Evolutionary conservation across 2,329 filamentous ascomycete genomes (phyloP).

Genomic region (Trichoderma sp.): DNA sequence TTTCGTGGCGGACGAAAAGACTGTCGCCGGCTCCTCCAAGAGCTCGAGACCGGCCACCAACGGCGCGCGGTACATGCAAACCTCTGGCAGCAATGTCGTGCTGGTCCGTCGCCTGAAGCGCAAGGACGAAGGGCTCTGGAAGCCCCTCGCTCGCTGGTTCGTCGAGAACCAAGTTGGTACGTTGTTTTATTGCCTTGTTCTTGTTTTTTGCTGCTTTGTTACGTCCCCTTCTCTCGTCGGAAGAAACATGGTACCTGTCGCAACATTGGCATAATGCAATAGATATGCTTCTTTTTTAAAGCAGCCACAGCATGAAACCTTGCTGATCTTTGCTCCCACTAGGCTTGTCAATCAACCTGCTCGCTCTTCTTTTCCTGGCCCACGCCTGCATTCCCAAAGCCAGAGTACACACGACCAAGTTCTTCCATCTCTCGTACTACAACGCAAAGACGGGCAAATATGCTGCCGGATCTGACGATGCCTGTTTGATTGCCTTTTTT

Average conservation of each 20-base stretch:
- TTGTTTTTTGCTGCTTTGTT: not conserved
- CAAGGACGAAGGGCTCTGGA: slow-evolving; percentile 61
- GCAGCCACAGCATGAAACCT: slow-evolving; percentile 7
- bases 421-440: slow-evolving; percentile 83
- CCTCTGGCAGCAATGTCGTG: slow-evolving; percentile 48
- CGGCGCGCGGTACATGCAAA: slow-evolving; percentile 57
- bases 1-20: slow-evolving; percentile 19
- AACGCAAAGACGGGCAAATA: slow-evolving; percentile 68
- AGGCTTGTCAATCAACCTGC: slow-evolving; percentile 80
- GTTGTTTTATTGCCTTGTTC: slow-evolving; percentile 29
- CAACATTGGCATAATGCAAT: not conserved
- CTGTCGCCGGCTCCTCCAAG: slow-evolving; percentile 24
- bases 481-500: slow-evolving; percentile 72
- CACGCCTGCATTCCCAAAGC: slow-evolving; percentile 81
- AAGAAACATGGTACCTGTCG: not conserved
- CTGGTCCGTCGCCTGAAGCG: slow-evolving; percentile 56
- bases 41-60: slow-evolving; percentile 36
- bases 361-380: slow-evolving; percentile 77
- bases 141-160: slow-evolving; percentile 64
- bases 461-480: slow-evolving; percentile 74
- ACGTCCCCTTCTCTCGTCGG: not conserved
- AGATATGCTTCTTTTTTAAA: not conserved
- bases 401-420: slow-evolving; percentile 75
- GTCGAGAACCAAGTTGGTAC: slow-evolving; percentile 78
- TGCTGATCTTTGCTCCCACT: not conserved